These are phyloP conservation scores for Microthlaspi erraticum DNA, from an alignment of 345 rosid genomes.

Conservation along the genomic window DNA sequence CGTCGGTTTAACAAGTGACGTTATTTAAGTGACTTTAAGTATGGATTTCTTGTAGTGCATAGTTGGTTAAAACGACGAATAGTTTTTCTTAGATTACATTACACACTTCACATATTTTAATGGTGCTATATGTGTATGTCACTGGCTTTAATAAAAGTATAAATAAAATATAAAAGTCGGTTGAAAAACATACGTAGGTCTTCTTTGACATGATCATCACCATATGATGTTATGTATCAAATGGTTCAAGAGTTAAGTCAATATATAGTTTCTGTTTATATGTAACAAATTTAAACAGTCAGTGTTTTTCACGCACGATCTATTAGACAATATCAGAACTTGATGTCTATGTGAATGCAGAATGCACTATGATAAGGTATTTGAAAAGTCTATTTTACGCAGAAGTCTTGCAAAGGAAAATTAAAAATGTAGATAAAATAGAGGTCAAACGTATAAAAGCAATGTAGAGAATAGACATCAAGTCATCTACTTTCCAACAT, in stretches of 20 bases:
- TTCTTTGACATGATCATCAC: slow-evolving; percentile 5
- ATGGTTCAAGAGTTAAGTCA: neutral
- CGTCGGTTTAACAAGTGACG: no score
- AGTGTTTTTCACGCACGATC: neutral
- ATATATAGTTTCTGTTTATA: neutral
- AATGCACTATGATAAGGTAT: neutral
- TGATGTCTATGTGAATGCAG: slow-evolving; percentile 19
- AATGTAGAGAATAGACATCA: no score
- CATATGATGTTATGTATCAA: slow-evolving; percentile 7
- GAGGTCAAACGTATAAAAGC: slow-evolving; percentile 40
- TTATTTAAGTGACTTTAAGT: no score
- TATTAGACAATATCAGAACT: neutral
- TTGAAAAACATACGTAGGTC: slow-evolving; percentile 6
- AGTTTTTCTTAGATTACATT: neutral
- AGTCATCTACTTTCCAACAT: slow-evolving; percentile 39
- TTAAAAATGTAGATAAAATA: slow-evolving; percentile 29
- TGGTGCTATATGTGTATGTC: slow-evolving; percentile 4
- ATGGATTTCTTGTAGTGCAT: no score
- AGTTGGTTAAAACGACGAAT: neutral
- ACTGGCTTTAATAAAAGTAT: neutral
- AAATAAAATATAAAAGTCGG: neutral
- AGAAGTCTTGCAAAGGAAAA: neutral
- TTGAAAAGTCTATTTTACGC: neutral
- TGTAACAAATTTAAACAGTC: neutral
- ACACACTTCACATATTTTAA: neutral